Conservation (phyloP, 768 basidiomycete genomes). For the Xerocomellus amylosporus region DNA sequence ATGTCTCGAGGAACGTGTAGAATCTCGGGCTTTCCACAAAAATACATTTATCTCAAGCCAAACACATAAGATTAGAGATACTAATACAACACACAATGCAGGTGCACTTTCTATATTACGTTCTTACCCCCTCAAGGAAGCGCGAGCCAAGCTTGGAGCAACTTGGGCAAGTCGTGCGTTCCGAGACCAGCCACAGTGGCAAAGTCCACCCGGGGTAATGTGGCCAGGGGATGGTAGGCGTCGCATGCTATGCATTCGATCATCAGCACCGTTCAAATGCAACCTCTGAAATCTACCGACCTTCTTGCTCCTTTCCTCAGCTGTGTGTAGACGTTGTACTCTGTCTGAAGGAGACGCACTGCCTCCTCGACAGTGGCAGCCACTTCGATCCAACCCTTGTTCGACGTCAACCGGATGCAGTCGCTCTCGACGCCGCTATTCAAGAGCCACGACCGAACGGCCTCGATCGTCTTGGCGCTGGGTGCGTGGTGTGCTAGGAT, state of each 20-base stretch:
- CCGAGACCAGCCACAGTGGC: too few relatives aligned
- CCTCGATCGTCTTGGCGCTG: conserved; percentile 22
- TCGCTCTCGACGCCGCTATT: conserved; percentile 24
- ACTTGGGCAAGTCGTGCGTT: too few relatives aligned
- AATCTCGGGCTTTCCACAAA: not conserved
- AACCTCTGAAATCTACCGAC: conserved; percentile 17
- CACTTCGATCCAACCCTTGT: conserved; percentile 29
- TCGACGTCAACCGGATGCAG: conserved; percentile 20
- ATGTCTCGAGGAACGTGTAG: not conserved
- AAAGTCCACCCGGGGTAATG: too few relatives aligned
- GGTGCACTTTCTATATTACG: too few relatives aligned
- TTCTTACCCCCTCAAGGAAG: too few relatives aligned
- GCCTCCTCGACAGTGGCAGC: conserved; percentile 32
- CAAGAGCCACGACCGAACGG: too few relatives aligned
- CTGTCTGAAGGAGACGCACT: conserved; percentile 32
- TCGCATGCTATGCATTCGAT: conserved; percentile 26
- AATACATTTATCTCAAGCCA: too few relatives aligned
- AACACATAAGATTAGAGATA: too few relatives aligned
- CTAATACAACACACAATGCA: too few relatives aligned
- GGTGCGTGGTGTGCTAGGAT: too few relatives aligned
- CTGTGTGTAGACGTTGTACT: conserved; percentile 35
- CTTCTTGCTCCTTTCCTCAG: conserved; percentile 28
- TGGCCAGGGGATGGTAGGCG: conserved; percentile 32
- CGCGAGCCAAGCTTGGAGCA: too few relatives aligned
- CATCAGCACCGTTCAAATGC: not conserved